Conservation (phyloP, 2,329 filamentous ascomycete genomes). For the Fusarium clavum region DNA sequence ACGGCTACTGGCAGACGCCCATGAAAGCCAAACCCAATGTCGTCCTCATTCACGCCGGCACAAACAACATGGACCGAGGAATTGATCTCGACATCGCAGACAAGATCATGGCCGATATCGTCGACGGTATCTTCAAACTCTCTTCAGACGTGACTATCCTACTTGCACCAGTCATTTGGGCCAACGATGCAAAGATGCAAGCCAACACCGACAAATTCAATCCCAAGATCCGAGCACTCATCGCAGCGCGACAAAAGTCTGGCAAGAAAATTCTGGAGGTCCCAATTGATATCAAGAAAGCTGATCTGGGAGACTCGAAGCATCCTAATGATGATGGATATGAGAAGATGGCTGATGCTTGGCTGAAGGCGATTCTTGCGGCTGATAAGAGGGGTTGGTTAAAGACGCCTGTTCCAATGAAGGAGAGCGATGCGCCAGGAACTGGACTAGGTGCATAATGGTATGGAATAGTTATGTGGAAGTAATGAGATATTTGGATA, state of each 20-base stretch:
- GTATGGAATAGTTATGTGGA: background rate
- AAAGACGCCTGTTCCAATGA: constrained; percentile 22
- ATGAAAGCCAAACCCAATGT: constrained; percentile 28
- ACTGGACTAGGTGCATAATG: constrained; percentile 9
- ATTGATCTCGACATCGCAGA: constrained; percentile 11
- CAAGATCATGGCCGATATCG: constrained; percentile 10
- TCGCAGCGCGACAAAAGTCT: background rate
- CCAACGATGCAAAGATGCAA: constrained; percentile 28
- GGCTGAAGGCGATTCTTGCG: constrained; percentile 25
- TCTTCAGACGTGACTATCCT: constrained; percentile 26
- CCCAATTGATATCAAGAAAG: constrained; percentile 18
- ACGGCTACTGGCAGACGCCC: constrained; percentile 25
- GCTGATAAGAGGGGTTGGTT: constrained; percentile 30
- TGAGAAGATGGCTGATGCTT: constrained; percentile 35
- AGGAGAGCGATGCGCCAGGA: constrained; percentile 11
- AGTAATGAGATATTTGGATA: background rate
- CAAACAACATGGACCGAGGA: constrained; percentile 32
- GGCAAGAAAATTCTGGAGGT: constrained; percentile 25
- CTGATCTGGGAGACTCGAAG: constrained; percentile 23
- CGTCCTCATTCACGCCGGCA: constrained; percentile 34
- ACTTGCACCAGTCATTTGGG: constrained; percentile 33
- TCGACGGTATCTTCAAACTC: constrained; percentile 27
- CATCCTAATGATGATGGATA: constrained; percentile 35
- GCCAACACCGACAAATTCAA: constrained; percentile 32
- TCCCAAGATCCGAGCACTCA: constrained; percentile 10